A percentile compares a stretch with the other conserved stretches of the same genome.
These are phyloP conservation scores for Sporothrix variecibatus DNA, from an alignment of 2,329 filamentous ascomycete genomes.

Conservation along the genomic window DNA sequence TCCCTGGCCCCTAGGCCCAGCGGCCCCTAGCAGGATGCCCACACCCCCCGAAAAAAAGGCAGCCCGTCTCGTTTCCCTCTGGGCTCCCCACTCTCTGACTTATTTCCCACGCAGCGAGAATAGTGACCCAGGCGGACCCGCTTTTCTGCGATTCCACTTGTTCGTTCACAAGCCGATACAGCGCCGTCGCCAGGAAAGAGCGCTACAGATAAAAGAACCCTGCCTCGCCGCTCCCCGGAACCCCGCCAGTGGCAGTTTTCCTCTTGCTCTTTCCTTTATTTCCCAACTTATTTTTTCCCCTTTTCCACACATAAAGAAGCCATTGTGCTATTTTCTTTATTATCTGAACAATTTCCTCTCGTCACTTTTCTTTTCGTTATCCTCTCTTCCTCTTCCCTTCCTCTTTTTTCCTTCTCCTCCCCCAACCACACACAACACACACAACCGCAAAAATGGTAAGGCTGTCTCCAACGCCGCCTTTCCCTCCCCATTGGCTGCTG, in stretches of 20 bases:
- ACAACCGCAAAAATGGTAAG: constrained; percentile 30
- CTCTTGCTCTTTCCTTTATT: constrained; percentile 19
- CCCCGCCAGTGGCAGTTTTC: constrained; percentile 24
- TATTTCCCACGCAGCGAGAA: constrained; percentile 23
- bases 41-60: constrained; percentile 21
- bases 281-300: constrained; percentile 20
- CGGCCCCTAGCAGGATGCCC: constrained; percentile 1
- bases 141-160: constrained; percentile 20
- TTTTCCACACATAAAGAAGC: constrained; percentile 28
- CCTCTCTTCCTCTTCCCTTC: neutral
- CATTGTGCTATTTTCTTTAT: constrained; percentile 19
- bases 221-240: constrained; percentile 29
- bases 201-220: constrained; percentile 27
- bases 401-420: neutral
- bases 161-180: constrained; percentile 27
- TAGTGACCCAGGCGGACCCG: constrained; percentile 21
- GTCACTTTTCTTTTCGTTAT: constrained; percentile 16
- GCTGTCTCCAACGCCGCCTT: neutral
- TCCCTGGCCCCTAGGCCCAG: neutral
- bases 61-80: constrained; percentile 15
- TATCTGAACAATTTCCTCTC: constrained; percentile 7
- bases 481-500: constrained; percentile 18
- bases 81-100: constrained; percentile 27
- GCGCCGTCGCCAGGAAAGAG: constrained; percentile 18
- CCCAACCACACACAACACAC: constrained; percentile 19